These are phyloP conservation scores for Nitzschia sp. DNA, from an alignment of 108 stramenopile species.

Conservation along the genomic window DNA sequence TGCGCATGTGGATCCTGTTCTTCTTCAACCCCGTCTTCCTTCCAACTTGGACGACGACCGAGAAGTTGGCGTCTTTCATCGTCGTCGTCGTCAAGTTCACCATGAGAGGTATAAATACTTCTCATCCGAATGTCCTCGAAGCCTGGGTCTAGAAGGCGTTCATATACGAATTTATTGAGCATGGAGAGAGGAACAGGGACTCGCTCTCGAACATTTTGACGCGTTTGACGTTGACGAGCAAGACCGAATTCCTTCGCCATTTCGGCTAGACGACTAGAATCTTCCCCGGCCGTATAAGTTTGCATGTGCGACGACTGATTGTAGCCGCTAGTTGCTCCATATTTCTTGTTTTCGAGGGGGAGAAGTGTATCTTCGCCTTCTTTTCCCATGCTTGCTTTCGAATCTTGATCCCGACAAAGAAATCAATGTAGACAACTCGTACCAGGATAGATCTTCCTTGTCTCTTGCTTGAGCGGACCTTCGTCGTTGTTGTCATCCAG, in stretches of 20 bases:
- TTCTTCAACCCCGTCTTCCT: slow-evolving; percentile 23
- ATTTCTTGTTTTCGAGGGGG: slow-evolving; percentile 1
- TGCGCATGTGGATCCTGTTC: slow-evolving; percentile 44
- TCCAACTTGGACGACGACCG: slow-evolving; percentile 19
- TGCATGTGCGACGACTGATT: slow-evolving; percentile 20
- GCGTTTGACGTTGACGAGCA: slow-evolving; percentile 32
- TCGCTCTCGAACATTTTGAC: slow-evolving; percentile 36
- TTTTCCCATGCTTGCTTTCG: neutral
- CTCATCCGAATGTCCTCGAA: slow-evolving; percentile 34
- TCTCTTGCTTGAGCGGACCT: no score
- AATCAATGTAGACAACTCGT: no score
- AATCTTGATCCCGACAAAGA: no score
- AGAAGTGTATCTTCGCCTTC: neutral
- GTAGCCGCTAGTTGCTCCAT: neutral
- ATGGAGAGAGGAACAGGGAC: slow-evolving; percentile 15
- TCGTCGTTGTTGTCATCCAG: no score
- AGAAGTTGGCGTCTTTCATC: slow-evolving; percentile 26
- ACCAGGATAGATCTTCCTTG: no score
- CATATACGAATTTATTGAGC: slow-evolving; percentile 17
- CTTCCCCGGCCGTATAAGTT: slow-evolving; percentile 70
- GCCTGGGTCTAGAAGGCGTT: slow-evolving; percentile 19
- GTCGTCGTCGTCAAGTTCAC: slow-evolving; percentile 3
- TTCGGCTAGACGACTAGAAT: slow-evolving; percentile 46
- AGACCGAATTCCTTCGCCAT: slow-evolving; percentile 64
- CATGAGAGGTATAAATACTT: slow-evolving; percentile 20